These are phyloP conservation scores for Lodderomyces parapsilosis DNA, from an alignment of 1,139 yeast genomes.

Conservation along the genomic window DNA sequence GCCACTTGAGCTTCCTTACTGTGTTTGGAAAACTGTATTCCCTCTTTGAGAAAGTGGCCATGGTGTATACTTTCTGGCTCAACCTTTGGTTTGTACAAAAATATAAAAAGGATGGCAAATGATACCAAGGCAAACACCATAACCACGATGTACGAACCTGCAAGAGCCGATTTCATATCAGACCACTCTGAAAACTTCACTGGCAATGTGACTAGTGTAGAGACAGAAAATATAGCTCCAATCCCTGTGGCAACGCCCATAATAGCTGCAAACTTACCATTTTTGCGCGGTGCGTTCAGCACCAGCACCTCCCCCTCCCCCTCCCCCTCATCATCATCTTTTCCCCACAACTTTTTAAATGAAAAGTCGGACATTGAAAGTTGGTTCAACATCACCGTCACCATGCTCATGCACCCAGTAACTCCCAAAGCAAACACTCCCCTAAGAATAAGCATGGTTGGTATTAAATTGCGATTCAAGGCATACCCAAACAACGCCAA, in stretches of 20 bases:
- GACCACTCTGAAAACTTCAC: constrained; percentile 31
- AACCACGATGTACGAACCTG: constrained; percentile 48
- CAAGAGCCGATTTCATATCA: constrained; percentile 40
- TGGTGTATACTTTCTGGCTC: constrained; percentile 15
- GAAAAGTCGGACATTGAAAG: constrained; percentile 46
- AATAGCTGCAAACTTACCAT: constrained; percentile 58
- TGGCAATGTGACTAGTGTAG: constrained; percentile 49
- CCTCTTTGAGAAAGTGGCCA: constrained; percentile 41
- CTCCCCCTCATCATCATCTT: neutral
- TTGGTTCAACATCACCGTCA: constrained; percentile 54
- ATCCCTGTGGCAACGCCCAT: constrained; percentile 64
- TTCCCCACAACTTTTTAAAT: constrained; percentile 25
- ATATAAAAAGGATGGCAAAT: constrained; percentile 37
- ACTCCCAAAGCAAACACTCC: constrained; percentile 60
- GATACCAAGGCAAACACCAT: constrained; percentile 42
- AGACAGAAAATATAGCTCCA: constrained; percentile 65
- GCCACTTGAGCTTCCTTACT: constrained; percentile 47
- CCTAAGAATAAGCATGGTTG: constrained; percentile 52
- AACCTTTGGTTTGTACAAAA: constrained; percentile 34
- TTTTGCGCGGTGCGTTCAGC: constrained; percentile 28
- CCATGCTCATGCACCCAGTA: constrained; percentile 50
- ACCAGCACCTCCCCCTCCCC: neutral
- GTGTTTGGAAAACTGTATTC: constrained; percentile 35
- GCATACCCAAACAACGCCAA: constrained; percentile 52
- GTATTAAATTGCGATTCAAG: constrained; percentile 26